These are phyloP conservation scores for Triangularia setosa DNA, from an alignment of 2,329 filamentous ascomycete genomes.

Conservation along the genomic window DNA sequence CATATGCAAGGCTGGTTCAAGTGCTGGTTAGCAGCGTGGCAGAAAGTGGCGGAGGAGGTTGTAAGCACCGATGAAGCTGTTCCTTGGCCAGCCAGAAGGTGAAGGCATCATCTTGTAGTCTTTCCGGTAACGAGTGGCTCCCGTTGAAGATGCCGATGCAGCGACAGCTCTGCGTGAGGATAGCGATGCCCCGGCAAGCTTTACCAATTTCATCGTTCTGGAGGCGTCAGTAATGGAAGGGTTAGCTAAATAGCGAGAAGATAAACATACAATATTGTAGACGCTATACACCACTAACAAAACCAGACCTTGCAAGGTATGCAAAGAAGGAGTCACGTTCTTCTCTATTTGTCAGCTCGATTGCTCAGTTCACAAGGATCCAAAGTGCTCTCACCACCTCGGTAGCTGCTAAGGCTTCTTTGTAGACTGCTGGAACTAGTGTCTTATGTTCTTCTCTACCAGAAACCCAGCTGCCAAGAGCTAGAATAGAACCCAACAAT, in stretches of 20 bases:
- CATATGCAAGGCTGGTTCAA: slow-evolving; percentile 2
- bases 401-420: slow-evolving; percentile 2
- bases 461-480: slow-evolving; percentile 11
- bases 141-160: slow-evolving; percentile 14
- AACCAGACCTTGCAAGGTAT: slow-evolving; percentile 11
- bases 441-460: not conserved
- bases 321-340: slow-evolving; percentile 8
- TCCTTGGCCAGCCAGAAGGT: slow-evolving; percentile 14
- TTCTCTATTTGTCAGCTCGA: not conserved
- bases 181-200: slow-evolving; percentile 3
- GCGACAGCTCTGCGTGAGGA: slow-evolving; percentile 8
- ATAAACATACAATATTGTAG: slow-evolving; percentile 4
- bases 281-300: slow-evolving; percentile 12
- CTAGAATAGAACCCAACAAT: slow-evolving; percentile 9
- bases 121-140: not conserved
- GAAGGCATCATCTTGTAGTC: slow-evolving; percentile 10
- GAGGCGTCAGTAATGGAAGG: not conserved
- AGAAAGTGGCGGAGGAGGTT: not conserved
- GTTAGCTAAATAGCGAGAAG: not conserved
- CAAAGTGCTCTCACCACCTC: not conserved
- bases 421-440: slow-evolving; percentile 4
- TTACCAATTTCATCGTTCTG: slow-evolving; percentile 8
- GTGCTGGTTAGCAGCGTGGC: not conserved
- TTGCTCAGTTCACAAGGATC: not conserved
- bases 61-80: slow-evolving; percentile 10